Evolutionary conservation across 2,329 filamentous ascomycete species (phyloP).

Genomic region (Fusarium longipes): DNA sequence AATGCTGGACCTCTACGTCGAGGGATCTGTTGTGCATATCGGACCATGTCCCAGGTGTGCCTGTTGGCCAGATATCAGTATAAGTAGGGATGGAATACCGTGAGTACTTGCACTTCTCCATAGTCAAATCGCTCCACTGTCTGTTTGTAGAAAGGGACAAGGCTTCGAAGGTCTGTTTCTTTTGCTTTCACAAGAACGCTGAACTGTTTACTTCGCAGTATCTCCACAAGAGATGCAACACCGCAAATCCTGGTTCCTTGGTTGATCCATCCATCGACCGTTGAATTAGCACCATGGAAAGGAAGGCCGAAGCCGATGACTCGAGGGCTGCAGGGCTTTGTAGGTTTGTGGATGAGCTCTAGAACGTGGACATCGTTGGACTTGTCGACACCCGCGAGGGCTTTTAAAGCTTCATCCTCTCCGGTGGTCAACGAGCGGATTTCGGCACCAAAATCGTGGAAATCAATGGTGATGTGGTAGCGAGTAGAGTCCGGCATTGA

Average conservation of each 20-base stretch:
- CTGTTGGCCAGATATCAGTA: neutral
- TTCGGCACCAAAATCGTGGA: accelerated
- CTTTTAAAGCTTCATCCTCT: neutral
- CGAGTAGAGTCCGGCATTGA: accelerated
- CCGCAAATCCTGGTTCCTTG: neutral
- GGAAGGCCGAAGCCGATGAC: neutral
- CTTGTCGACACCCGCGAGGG: neutral
- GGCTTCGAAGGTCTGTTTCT: accelerated
- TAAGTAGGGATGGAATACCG: accelerated
- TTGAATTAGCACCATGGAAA: neutral
- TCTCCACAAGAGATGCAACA: neutral
- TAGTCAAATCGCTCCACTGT: neutral
- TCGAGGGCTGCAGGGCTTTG: accelerated
- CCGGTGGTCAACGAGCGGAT: accelerated
- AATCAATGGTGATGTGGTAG: neutral
- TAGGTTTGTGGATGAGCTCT: neutral
- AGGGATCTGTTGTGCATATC: neutral
- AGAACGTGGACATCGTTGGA: accelerated
- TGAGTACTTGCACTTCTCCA: neutral
- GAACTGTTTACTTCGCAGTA: neutral
- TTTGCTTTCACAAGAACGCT: neutral
- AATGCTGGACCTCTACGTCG: neutral
- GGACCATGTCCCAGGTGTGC: neutral
- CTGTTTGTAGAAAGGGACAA: accelerated
- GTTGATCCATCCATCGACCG: neutral